phyloP scores from a whole-genome alignment of 805 yeast species.

The Metschnikowia anglica region DNA sequence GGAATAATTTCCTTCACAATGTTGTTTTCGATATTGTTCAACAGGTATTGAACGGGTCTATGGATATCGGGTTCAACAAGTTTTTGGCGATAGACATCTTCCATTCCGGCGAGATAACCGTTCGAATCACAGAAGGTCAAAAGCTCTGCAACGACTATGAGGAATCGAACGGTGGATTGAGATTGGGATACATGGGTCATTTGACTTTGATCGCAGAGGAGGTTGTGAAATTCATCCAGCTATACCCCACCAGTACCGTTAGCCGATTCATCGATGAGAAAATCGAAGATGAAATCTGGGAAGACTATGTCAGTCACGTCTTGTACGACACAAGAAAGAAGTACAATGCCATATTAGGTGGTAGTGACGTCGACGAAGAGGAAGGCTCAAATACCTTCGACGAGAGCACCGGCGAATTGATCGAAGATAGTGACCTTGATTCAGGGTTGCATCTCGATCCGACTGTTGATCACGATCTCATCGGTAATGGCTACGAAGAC shows the following conservation, averaged over 20 bases:
- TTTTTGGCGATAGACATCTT: conserved; percentile 58
- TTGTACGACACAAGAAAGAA: conserved; percentile 88
- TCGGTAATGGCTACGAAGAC: conserved; percentile 28
- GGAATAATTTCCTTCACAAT: conserved; percentile 49
- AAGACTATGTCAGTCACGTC: conserved; percentile 75
- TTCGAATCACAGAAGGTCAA: conserved; percentile 46
- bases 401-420: conserved; percentile 40
- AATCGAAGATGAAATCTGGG: conserved; percentile 59
- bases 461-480: conserved; percentile 29
- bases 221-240: conserved; percentile 31
- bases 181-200: conserved; percentile 34
- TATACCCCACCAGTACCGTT: conserved; percentile 40
- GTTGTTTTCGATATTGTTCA: conserved; percentile 49
- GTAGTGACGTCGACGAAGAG: conserved; percentile 47
- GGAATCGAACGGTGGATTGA: conserved; percentile 26
- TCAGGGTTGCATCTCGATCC: conserved; percentile 33
- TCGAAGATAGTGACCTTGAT: conserved; percentile 34
- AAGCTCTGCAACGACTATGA: conserved; percentile 33
- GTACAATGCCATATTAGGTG: conserved; percentile 91
- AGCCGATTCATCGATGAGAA: conserved; percentile 39
- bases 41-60: conserved; percentile 47
- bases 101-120: conserved; percentile 44
- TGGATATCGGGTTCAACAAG: conserved; percentile 50
- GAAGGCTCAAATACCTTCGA: conserved; percentile 23
- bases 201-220: conserved; percentile 34